These are phyloP conservation scores for Solanum verrucosum DNA, from an alignment of 257 asterid genomes.

Conservation along the genomic window DNA sequence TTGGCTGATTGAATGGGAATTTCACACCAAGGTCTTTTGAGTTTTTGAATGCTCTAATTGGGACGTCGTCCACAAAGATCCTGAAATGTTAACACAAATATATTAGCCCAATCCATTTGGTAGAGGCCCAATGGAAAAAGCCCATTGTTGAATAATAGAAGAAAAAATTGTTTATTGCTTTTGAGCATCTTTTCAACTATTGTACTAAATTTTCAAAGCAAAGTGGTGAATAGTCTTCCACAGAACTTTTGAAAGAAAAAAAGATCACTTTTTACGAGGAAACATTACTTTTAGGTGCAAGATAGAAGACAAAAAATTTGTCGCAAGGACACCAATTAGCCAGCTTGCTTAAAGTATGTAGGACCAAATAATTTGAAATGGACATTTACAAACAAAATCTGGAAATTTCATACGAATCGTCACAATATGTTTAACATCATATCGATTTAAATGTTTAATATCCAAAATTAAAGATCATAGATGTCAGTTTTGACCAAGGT, in stretches of 20 bases:
- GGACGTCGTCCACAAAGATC: conserved; percentile 24
- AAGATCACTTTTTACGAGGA: background rate
- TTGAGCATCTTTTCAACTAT: background rate
- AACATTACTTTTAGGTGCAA: background rate
- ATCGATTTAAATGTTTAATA: no score
- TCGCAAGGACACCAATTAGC: background rate
- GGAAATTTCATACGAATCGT: no score
- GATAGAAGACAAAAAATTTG: background rate
- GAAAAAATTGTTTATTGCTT: background rate
- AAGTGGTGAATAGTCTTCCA: background rate
- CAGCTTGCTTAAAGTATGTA: background rate
- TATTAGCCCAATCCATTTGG: background rate
- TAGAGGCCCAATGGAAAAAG: background rate
- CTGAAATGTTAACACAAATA: background rate
- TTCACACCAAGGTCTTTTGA: conserved; percentile 22
- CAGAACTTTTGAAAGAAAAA: background rate
- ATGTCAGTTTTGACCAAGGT: no score
- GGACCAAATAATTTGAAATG: background rate
- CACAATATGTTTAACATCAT: no score
- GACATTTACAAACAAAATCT: background rate
- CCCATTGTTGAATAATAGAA: background rate
- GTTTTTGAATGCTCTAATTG: conserved; percentile 26
- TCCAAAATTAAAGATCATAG: accelerated
- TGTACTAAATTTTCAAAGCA: background rate
- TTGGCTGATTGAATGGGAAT: conserved; percentile 33